A percentile compares a stretch with the other conserved stretches of the same genome.
phyloP scores from a whole-genome alignment of 306 rosid species.

The Carpinus viminea region DNA sequence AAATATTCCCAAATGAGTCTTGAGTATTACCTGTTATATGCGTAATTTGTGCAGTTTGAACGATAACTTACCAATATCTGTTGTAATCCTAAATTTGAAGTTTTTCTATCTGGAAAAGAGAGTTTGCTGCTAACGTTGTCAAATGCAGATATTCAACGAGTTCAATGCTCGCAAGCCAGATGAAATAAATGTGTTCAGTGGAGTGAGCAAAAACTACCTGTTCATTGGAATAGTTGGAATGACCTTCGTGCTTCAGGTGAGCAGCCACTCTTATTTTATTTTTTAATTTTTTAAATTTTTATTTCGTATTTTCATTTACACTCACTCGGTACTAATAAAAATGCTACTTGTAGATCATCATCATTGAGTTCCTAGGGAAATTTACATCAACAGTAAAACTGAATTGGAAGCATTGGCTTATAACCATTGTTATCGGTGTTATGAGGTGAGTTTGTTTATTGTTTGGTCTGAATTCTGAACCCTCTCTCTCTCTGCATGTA shows the following conservation, averaged over 20 bases:
- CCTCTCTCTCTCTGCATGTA: background rate
- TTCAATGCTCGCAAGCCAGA: slow-evolving; percentile 96
- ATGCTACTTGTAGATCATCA: slow-evolving; percentile 59
- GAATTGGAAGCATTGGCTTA: slow-evolving; percentile 63
- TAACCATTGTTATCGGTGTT: slow-evolving; percentile 51
- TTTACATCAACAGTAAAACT: slow-evolving; percentile 70
- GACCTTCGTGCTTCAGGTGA: slow-evolving; percentile 80
- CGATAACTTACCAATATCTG: background rate
- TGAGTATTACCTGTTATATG: background rate
- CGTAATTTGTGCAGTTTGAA: background rate
- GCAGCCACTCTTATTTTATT: slow-evolving; percentile 13
- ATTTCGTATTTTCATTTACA: background rate
- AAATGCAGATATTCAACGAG: slow-evolving; percentile 79
- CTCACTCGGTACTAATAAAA: background rate
- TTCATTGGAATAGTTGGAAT: slow-evolving; percentile 70
- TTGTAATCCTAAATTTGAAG: background rate
- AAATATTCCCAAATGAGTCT: too few relatives aligned
- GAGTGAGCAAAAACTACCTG: slow-evolving; percentile 76
- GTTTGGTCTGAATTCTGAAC: background rate
- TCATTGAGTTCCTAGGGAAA: slow-evolving; percentile 80
- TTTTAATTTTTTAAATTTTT: too few relatives aligned
- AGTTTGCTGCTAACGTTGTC: slow-evolving; percentile 21
- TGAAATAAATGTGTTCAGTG: slow-evolving; percentile 70
- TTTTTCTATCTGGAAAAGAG: background rate
- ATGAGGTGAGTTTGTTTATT: slow-evolving; percentile 52